phyloP scores from a whole-genome alignment of 2,329 filamentous ascomycete genomes.

The Colletotrichum cordylinicola region DNA sequence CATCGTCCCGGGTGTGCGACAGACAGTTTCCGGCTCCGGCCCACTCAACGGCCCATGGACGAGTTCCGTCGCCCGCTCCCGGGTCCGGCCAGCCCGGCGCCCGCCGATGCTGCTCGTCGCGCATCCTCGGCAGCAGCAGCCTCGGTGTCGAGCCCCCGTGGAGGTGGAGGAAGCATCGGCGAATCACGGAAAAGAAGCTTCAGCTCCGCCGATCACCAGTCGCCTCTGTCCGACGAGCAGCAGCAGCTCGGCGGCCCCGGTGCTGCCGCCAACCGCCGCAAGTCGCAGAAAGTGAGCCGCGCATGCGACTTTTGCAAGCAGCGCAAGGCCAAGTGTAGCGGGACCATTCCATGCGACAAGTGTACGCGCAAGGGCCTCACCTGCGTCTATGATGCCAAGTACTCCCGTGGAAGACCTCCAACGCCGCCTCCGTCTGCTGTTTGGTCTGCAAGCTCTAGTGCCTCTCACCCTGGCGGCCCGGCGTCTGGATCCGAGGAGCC shows the following conservation, averaged over 20 bases:
- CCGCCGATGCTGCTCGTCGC: neutral
- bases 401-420: constrained; percentile 37
- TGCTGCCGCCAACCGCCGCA: constrained; percentile 20
- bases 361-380: constrained; percentile 30
- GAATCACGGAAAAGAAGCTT: constrained; percentile 12
- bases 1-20: neutral
- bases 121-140: constrained; percentile 4
- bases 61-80: constrained; percentile 4
- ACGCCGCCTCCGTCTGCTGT: constrained; percentile 32
- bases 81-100: constrained; percentile 6
- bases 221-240: constrained; percentile 3
- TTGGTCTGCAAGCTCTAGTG: neutral
- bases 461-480: neutral
- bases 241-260: neutral
- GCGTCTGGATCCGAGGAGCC: constrained; percentile 1
- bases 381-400: constrained; percentile 36
- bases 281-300: constrained; percentile 37
- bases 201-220: constrained; percentile 12
- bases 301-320: constrained; percentile 44
- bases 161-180: neutral
- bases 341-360: constrained; percentile 37
- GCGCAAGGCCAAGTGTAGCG: constrained; percentile 42
- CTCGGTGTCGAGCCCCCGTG: neutral
- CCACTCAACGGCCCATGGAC: neutral
- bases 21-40: neutral